These are phyloP conservation scores for Sporothrix curviconia DNA, from an alignment of 2,329 filamentous ascomycete genomes.

Conservation along the genomic window DNA sequence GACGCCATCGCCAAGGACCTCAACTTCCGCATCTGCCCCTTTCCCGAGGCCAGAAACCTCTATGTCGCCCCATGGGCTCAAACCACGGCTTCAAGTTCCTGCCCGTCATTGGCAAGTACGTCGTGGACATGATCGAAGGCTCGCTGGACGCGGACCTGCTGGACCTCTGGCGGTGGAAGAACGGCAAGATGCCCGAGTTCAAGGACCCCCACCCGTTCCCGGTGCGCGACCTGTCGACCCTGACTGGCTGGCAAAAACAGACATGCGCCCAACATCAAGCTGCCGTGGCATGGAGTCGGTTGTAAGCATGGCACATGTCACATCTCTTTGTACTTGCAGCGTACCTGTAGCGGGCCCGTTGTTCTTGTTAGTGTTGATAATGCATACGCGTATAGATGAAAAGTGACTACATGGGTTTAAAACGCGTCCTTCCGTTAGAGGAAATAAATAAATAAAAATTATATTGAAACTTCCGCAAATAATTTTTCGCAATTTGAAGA, in stretches of 20 bases:
- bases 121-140: constrained; percentile 48
- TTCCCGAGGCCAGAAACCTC: constrained; percentile 44
- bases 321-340: no score
- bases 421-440: no score
- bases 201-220: constrained; percentile 21
- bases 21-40: constrained; percentile 58
- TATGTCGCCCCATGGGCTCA: constrained; percentile 60
- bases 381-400: no score
- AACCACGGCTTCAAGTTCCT: constrained; percentile 66
- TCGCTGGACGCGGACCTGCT: constrained; percentile 35
- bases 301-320: constrained; percentile 11
- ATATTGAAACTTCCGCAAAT: no score
- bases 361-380: no score
- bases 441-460: no score
- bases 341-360: no score
- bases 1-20: constrained; percentile 56
- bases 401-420: no score
- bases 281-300: constrained; percentile 22
- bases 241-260: constrained; percentile 21
- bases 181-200: constrained; percentile 17
- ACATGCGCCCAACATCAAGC: constrained; percentile 16
- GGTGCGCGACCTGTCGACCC: constrained; percentile 19
- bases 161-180: constrained; percentile 34
- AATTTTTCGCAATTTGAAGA: no score
- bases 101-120: constrained; percentile 56